Evolutionary conservation across 140 eudicot species (phyloP), one percentile per base, ranked within the genome.

Genomic region (Flaveria floridana): DNA sequence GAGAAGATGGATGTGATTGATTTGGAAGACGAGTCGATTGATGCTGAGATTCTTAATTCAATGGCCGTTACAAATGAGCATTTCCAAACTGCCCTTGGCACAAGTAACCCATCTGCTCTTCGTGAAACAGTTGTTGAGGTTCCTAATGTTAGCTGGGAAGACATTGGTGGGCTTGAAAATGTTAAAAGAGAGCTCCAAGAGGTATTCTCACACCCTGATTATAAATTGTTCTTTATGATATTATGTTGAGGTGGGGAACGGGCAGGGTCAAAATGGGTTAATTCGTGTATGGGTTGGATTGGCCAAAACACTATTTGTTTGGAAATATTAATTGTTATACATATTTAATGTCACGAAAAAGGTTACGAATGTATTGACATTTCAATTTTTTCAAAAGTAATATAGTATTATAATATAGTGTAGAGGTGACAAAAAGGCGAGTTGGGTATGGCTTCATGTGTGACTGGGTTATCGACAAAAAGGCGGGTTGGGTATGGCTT

Each of bases 1-100:
- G 97, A 91, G 88, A 89, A 91, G 78, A 91, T 91, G 97, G 96
- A 89, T 58, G 94, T 89, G 66, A 91, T 91, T 47, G 97, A 91
- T 73, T 85, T 91, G 78, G 97, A 89, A 79, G 96, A 91, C 12
- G 96, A 91, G 52, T 16, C 84, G 0, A 91, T 91, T 21, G 97
- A 91, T 80, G 97, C 94, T 0, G 97, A 91, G 81, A 85, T 91
- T 44, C 79, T 91, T 2, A 89, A 89, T 41, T 91, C 97, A 3
- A 91, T 91, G 97, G 89, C 94, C 7, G 97, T 91, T 0, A 70
- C 96, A 3, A 91, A 89, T 20, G 94, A 89, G 83, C 97, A 91
- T 59, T 91, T 91, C 55, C 70, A 66, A 9, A 87, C 97, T 25
- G 97, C 97, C 15, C 90, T 89, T 72, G 96, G 91, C 34, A 79